Percentiles rank a stretch among this genome's conserved stretches.
These are phyloP conservation scores for Neurospora tetraspora DNA, from an alignment of 495 filamentous ascomycete genomes.

Conservation along the genomic window DNA sequence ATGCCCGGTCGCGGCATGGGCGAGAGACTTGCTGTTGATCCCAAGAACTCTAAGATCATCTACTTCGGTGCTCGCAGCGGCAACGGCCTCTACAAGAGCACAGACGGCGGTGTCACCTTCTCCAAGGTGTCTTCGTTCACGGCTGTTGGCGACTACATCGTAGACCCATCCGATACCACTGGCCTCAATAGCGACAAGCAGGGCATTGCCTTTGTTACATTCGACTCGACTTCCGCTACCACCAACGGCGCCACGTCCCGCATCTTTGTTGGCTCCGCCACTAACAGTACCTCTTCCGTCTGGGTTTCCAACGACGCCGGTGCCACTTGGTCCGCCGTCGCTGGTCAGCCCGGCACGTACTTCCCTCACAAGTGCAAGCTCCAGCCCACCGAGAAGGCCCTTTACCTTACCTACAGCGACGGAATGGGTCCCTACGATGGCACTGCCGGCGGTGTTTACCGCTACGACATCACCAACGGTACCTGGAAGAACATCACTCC, in stretches of 20 bases:
- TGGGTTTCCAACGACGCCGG: conserved; percentile 47
- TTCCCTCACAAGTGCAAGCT: conserved; percentile 48
- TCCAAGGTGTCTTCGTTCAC: conserved; percentile 48
- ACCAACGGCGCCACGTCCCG: conserved; percentile 40
- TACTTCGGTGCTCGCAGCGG: conserved; percentile 52
- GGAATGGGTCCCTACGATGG: conserved; percentile 48
- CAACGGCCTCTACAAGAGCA: conserved; percentile 54
- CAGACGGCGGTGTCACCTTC: conserved; percentile 46
- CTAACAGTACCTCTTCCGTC: conserved; percentile 41
- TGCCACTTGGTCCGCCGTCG: conserved; percentile 38
- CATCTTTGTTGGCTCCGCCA: conserved; percentile 48
- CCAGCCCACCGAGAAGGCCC: conserved; percentile 41
- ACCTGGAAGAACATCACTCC: conserved; percentile 49
- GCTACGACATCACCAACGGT: conserved; percentile 38
- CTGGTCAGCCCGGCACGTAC: conserved; percentile 39
- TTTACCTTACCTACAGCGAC: conserved; percentile 48
- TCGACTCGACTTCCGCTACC: conserved; percentile 41
- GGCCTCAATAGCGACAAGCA: conserved; percentile 39
- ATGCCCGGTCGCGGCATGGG: conserved; percentile 58
- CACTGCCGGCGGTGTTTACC: conserved; percentile 38
- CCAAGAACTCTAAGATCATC: conserved; percentile 43
- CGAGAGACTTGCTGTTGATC: conserved; percentile 52
- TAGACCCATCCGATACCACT: conserved; percentile 32
- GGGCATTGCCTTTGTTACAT: conserved; percentile 47
- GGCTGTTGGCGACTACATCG: conserved; percentile 38